Evolutionary conservation across 2,329 filamentous ascomycete species (phyloP).

Genomic region (Aureobasidium sp.): DNA sequence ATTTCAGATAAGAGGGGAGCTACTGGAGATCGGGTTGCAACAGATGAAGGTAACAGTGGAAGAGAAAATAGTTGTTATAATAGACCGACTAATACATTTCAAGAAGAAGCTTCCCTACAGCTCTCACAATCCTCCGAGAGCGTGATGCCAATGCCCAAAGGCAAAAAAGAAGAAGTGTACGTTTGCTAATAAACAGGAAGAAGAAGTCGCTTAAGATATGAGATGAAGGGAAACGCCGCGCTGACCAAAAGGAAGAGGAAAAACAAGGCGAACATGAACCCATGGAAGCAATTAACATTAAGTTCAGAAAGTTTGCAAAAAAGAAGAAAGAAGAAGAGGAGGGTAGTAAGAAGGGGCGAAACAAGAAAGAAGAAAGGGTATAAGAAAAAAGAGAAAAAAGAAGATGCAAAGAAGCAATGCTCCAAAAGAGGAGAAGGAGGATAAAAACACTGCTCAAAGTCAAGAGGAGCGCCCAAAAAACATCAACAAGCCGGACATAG

Average conservation of each 20-base stretch:
- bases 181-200: background rate
- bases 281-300: conserved; percentile 9
- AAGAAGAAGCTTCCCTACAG: background rate
- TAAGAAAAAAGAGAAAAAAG: background rate
- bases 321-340: background rate
- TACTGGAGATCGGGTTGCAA: no score
- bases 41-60: no score
- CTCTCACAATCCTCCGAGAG: background rate
- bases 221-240: background rate
- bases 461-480: background rate
- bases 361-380: conserved; percentile 5
- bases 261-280: background rate
- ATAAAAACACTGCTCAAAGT: background rate
- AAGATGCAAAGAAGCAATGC: background rate
- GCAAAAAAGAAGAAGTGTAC: background rate
- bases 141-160: background rate
- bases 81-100: background rate
- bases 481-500: background rate
- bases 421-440: background rate
- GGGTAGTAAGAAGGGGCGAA: background rate
- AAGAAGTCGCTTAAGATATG: background rate
- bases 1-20: background rate
- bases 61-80: background rate
- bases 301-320: background rate
- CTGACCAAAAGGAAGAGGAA: background rate